Evolutionary conservation across 768 basidiomycete species (phyloP).

Genomic region (Exsudoporus frostii): DNA sequence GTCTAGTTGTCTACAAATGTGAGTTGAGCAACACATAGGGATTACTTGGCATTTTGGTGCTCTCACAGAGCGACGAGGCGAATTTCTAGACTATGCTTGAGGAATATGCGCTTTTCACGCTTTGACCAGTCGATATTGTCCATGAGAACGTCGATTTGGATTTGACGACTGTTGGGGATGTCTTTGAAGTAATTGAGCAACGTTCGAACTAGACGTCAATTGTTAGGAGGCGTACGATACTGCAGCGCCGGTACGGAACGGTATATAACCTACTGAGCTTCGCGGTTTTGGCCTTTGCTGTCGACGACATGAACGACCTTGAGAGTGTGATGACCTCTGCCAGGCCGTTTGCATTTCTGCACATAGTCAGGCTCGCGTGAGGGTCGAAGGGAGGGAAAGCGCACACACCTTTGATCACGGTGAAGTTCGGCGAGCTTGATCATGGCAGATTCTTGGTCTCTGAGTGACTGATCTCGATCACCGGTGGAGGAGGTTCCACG

Average conservation of each 20-base stretch:
- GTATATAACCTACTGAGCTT: slow-evolving; percentile 66
- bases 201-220: slow-evolving; percentile 66
- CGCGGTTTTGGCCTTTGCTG: slow-evolving; percentile 95
- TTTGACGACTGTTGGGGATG: slow-evolving; percentile 70
- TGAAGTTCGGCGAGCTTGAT: slow-evolving; percentile 85
- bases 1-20: slow-evolving; percentile 60
- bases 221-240: background rate
- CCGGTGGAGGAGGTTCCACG: slow-evolving; percentile 33
- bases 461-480: slow-evolving; percentile 55
- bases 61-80: slow-evolving; percentile 73
- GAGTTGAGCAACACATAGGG: slow-evolving; percentile 1
- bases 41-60: background rate
- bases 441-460: slow-evolving; percentile 83
- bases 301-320: slow-evolving; percentile 84
- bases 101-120: slow-evolving; percentile 88
- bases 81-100: slow-evolving; percentile 91
- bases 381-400: background rate
- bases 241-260: background rate
- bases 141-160: slow-evolving; percentile 80
- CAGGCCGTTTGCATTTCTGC: slow-evolving; percentile 79
- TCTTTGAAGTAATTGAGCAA: slow-evolving; percentile 84
- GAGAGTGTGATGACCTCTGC: slow-evolving; percentile 85
- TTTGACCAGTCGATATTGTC: slow-evolving; percentile 95
- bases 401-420: slow-evolving; percentile 73
- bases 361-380: background rate